These are phyloP conservation scores for Lichtheimia ramosa DNA, from an alignment of 371 early-diverging fungal species.

Conservation along the genomic window DNA sequence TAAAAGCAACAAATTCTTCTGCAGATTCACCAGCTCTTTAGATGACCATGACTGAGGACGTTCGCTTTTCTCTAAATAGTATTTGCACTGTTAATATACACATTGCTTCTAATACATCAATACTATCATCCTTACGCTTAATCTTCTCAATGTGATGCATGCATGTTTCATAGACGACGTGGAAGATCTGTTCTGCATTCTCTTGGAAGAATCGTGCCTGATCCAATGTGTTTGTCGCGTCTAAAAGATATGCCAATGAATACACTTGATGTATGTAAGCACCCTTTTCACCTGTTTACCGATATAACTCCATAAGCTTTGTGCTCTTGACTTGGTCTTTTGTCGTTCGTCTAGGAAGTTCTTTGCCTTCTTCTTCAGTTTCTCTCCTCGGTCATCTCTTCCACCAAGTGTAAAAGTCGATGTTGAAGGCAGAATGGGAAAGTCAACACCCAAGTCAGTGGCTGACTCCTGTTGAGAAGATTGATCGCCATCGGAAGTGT, in stretches of 20 bases:
- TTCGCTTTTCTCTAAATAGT: slow-evolving; percentile 37
- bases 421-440: slow-evolving; percentile 40
- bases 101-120: background rate
- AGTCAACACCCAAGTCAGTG: slow-evolving; percentile 18
- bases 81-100: background rate
- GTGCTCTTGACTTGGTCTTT: slow-evolving; percentile 71
- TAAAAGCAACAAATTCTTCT: slow-evolving; percentile 64
- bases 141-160: slow-evolving; percentile 75
- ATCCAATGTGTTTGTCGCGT: slow-evolving; percentile 71
- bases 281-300: slow-evolving; percentile 39
- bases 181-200: slow-evolving; percentile 71
- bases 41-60: slow-evolving; percentile 51
- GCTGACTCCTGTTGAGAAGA: slow-evolving; percentile 5
- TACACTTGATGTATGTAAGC: background rate
- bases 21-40: slow-evolving; percentile 68
- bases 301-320: slow-evolving; percentile 69
- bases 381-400: slow-evolving; percentile 54
- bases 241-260: slow-evolving; percentile 30
- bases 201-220: slow-evolving; percentile 81
- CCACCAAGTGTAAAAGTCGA: slow-evolving; percentile 37
- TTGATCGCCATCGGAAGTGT: slow-evolving; percentile 26
- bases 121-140: slow-evolving; percentile 48
- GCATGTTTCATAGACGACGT: slow-evolving; percentile 69
- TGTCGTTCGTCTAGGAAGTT: slow-evolving; percentile 79
- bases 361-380: slow-evolving; percentile 69